Conservation (phyloP, 352 stramenopile species). For the Pythium aristosporum region DNA sequence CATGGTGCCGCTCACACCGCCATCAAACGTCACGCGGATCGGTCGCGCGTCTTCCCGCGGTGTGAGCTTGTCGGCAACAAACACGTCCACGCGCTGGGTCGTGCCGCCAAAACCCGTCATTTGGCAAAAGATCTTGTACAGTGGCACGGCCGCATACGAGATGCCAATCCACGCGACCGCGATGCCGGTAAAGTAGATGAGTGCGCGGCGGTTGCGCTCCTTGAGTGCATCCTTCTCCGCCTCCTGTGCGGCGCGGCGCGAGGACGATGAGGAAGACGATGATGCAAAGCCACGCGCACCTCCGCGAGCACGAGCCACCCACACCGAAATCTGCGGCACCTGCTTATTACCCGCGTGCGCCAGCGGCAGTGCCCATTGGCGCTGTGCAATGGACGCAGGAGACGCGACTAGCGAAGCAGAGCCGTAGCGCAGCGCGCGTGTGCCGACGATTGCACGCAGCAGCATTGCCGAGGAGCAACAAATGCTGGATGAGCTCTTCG, state of each 20-base stretch:
- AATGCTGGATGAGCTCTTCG: too few relatives aligned
- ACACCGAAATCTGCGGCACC: conserved; percentile 16
- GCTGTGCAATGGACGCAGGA: neutral
- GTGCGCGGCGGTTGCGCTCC: conserved; percentile 88
- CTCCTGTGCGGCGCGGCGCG: conserved; percentile 36
- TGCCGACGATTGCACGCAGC: conserved; percentile 5
- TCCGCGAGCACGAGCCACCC: neutral
- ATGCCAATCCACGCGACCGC: conserved; percentile 93
- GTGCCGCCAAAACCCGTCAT: conserved; percentile 97
- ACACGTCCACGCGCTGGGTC: conserved; percentile 80
- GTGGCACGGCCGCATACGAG: conserved; percentile 96
- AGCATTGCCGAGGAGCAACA: conserved; percentile 3
- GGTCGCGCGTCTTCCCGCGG: conserved; percentile 90
- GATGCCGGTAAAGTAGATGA: conserved; percentile 93
- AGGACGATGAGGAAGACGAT: conserved; percentile 32
- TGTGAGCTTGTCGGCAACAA: conserved; percentile 84
- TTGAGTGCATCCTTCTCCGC: conserved; percentile 52
- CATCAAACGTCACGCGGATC: conserved; percentile 97
- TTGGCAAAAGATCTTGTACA: conserved; percentile 99
- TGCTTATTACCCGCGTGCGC: conserved; percentile 21
- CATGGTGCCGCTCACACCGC: conserved; percentile 92
- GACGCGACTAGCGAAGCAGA: neutral
- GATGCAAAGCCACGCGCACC: conserved; percentile 38
- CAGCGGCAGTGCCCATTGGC: conserved; percentile 5
- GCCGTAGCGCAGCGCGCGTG: conserved; percentile 1